phyloP scores from a whole-genome alignment of 177 flowering plant species.

The Tripterygium wilfordii region DNA sequence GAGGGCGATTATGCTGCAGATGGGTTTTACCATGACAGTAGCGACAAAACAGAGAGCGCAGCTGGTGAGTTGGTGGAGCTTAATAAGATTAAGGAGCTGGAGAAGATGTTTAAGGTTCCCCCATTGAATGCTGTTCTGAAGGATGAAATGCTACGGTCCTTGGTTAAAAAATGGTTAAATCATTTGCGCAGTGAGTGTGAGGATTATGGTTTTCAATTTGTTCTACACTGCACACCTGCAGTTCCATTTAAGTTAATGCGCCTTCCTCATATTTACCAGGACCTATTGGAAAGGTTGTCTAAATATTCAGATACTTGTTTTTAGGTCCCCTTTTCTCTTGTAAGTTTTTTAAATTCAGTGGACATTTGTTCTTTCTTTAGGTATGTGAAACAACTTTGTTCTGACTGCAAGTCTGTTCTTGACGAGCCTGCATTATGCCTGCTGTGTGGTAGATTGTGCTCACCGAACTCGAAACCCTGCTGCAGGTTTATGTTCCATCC shows the following conservation, averaged over 20 bases:
- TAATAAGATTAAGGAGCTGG: constrained; percentile 46
- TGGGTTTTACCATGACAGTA: constrained; percentile 18
- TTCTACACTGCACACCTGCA: constrained; percentile 49
- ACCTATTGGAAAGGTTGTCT: constrained; percentile 78
- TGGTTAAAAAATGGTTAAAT: constrained; percentile 52
- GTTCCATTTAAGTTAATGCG: constrained; percentile 76
- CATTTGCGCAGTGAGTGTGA: constrained; percentile 51
- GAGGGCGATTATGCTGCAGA: constrained; percentile 27
- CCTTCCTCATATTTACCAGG: constrained; percentile 82
- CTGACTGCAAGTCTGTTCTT: constrained; percentile 42
- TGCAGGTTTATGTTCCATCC: constrained; percentile 58
- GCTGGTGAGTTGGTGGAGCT: constrained; percentile 27
- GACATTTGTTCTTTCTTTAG: constrained; percentile 27
- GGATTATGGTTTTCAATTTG: constrained; percentile 14
- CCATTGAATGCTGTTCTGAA: constrained; percentile 50
- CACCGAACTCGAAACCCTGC: constrained; percentile 69
- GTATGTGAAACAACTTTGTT: constrained; percentile 72
- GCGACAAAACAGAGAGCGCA: constrained; percentile 21
- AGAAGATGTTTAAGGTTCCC: constrained; percentile 66
- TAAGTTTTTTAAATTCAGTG: not conserved
- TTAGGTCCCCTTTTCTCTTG: no score
- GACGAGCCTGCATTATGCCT: constrained; percentile 84
- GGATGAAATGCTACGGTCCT: constrained; percentile 35
- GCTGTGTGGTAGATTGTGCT: constrained; percentile 89
- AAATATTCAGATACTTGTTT: no score